phyloP scores from a whole-genome alignment of 23 red algal genomes.

The Gracilaria caudata region DNA sequence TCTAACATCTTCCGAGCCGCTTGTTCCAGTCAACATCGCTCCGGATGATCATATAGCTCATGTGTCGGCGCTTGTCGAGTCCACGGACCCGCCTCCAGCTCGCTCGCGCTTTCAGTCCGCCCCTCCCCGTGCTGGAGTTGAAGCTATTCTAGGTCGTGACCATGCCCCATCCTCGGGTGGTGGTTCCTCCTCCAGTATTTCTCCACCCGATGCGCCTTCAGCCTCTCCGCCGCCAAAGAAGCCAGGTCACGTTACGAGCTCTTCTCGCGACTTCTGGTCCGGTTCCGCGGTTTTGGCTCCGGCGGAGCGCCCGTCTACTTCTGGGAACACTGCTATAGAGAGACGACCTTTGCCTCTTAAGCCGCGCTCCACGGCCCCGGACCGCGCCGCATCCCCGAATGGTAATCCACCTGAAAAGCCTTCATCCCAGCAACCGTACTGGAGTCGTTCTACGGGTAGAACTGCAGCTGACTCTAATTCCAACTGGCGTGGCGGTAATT shows the following conservation, averaged over 20 bases:
- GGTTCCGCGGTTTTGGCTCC: slow-evolving; percentile 63
- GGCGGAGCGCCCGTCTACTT: slow-evolving; percentile 58
- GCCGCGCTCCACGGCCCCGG: slow-evolving; percentile 54
- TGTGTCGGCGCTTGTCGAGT: slow-evolving; percentile 34
- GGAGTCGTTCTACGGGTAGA: slow-evolving; percentile 40
- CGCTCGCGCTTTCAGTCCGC: slow-evolving; percentile 50
- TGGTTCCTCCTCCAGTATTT: slow-evolving; percentile 5
- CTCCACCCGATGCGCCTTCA: slow-evolving; percentile 28
- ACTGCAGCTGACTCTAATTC: slow-evolving; percentile 50
- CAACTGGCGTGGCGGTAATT: slow-evolving; percentile 72
- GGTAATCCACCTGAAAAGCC: slow-evolving; percentile 36
- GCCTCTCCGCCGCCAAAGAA: slow-evolving; percentile 57
- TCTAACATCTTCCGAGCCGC: slow-evolving; percentile 65
- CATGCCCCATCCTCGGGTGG: slow-evolving; percentile 1
- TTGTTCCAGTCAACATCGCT: slow-evolving; percentile 72
- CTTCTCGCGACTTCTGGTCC: slow-evolving; percentile 78
- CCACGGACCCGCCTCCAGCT: slow-evolving; percentile 18
- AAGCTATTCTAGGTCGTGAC: slow-evolving; percentile 74
- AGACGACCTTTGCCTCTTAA: slow-evolving; percentile 73
- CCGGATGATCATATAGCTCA: slow-evolving; percentile 65
- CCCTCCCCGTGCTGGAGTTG: slow-evolving; percentile 67
- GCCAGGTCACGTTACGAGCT: slow-evolving; percentile 41
- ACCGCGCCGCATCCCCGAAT: slow-evolving; percentile 50
- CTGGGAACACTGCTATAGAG: slow-evolving; percentile 35
- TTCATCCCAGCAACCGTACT: slow-evolving; percentile 45